Percentiles rank a stretch among this genome's conserved stretches.
These are phyloP conservation scores for Mycothermus thermophilus DNA, from an alignment of 495 filamentous ascomycete genomes.

Conservation along the genomic window DNA sequence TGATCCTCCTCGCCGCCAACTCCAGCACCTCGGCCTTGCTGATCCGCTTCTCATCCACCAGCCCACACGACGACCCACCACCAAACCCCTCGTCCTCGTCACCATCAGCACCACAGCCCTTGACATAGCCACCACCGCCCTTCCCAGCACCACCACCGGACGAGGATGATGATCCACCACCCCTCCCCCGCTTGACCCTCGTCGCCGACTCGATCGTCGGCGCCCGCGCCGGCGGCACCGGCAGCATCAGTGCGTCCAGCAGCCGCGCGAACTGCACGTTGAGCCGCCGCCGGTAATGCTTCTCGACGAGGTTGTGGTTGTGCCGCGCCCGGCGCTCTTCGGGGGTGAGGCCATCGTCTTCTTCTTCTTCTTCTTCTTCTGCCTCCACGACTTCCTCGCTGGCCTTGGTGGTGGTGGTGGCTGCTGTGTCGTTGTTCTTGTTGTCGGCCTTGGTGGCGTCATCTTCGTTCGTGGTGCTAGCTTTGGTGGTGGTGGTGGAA, in stretches of 20 bases:
- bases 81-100: background rate
- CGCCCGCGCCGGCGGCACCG: conserved; percentile 3
- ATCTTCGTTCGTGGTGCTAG: background rate
- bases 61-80: background rate
- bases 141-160: background rate
- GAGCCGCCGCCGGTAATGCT: conserved; percentile 20
- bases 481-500: background rate
- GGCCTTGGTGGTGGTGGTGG: too few relatives aligned
- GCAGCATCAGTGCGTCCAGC: conserved; percentile 15
- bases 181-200: too few relatives aligned
- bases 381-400: too few relatives aligned
- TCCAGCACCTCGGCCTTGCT: conserved; percentile 22
- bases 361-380: too few relatives aligned
- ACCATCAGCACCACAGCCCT: background rate
- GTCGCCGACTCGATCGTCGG: background rate
- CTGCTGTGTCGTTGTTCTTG: too few relatives aligned
- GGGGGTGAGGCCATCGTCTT: conserved; percentile 7
- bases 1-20: conserved; percentile 13
- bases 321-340: conserved; percentile 15
- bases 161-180: too few relatives aligned
- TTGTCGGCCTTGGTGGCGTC: background rate
- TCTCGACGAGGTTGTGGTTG: conserved; percentile 20
- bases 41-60: conserved; percentile 9
- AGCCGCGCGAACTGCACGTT: conserved; percentile 18
- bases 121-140: background rate